Conservation (phyloP, 306 rosid genomes). For the Ochetophila trinervis region DNA sequence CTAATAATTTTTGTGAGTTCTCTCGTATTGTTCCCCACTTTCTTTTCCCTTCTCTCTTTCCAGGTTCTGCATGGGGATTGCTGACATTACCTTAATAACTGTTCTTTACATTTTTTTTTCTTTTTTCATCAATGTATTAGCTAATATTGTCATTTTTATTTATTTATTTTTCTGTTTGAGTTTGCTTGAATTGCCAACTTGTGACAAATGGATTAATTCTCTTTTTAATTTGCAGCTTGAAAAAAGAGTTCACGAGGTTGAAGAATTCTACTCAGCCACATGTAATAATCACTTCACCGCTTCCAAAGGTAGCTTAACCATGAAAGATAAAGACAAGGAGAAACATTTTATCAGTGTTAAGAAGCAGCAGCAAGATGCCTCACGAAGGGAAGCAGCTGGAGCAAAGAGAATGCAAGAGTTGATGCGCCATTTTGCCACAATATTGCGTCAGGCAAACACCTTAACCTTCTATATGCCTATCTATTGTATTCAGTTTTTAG, state of each 20-base stretch:
- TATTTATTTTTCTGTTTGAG: constrained; percentile 6
- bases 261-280: constrained; percentile 45
- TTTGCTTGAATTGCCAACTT: constrained; percentile 10
- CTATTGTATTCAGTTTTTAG: too few species aligned
- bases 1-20: too few species aligned
- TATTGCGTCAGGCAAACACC: constrained; percentile 64
- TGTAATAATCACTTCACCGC: constrained; percentile 40
- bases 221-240: constrained; percentile 54
- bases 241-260: constrained; percentile 61
- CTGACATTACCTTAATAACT: too few species aligned
- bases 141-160: background rate
- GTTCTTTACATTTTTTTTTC: too few species aligned
- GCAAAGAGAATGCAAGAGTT: constrained; percentile 86
- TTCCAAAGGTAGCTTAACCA: constrained; percentile 49
- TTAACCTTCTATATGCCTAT: background rate
- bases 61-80: too few species aligned
- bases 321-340: constrained; percentile 68
- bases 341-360: constrained; percentile 52
- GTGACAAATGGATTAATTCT: constrained; percentile 14
- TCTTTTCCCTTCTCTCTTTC: too few species aligned
- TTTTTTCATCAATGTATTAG: background rate
- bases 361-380: constrained; percentile 75
- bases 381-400: constrained; percentile 69
- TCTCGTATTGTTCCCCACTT: too few species aligned
- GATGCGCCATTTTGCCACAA: constrained; percentile 69